These are phyloP conservation scores for Drechslera avenae DNA, from an alignment of 2,329 filamentous ascomycete species.

Conservation along the genomic window DNA sequence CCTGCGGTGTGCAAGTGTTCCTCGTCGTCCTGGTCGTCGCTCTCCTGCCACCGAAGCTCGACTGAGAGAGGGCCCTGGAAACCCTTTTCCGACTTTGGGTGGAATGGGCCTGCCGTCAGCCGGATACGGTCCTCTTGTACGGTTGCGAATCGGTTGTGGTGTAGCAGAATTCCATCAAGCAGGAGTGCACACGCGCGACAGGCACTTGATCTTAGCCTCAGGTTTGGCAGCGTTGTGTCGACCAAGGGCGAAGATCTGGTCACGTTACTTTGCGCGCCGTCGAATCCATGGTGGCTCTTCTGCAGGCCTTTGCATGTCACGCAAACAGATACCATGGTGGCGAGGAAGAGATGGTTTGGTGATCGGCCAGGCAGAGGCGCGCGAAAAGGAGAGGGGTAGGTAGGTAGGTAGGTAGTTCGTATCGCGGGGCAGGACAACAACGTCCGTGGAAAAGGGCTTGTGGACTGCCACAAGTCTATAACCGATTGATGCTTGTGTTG, in stretches of 20 bases:
- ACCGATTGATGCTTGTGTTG: constrained; percentile 13
- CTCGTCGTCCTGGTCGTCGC: constrained; percentile 23
- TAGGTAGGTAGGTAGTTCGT: constrained; percentile 16
- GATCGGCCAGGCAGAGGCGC: not conserved
- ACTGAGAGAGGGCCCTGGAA: constrained; percentile 43
- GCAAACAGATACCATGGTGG: constrained; percentile 40
- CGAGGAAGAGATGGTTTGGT: not conserved
- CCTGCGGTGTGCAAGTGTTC: constrained; percentile 27
- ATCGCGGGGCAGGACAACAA: constrained; percentile 20
- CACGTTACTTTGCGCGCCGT: constrained; percentile 21
- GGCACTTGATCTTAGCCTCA: constrained; percentile 35
- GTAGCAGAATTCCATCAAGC: constrained; percentile 40
- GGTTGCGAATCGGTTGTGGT: constrained; percentile 37
- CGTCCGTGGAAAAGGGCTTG: constrained; percentile 6
- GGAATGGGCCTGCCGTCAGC: constrained; percentile 39
- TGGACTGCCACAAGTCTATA: constrained; percentile 4
- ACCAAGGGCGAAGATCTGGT: constrained; percentile 29
- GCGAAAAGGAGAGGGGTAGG: constrained; percentile 7
- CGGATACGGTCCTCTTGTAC: constrained; percentile 31
- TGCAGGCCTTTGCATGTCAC: constrained; percentile 43
- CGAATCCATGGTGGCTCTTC: constrained; percentile 31
- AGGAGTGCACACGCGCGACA: constrained; percentile 44
- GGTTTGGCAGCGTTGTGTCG: constrained; percentile 35
- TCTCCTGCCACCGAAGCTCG: constrained; percentile 39
- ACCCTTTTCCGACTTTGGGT: constrained; percentile 12